These are phyloP conservation scores for Trichophyton rubrum DNA, from an alignment of 2,329 filamentous ascomycete genomes.

Conservation along the genomic window DNA sequence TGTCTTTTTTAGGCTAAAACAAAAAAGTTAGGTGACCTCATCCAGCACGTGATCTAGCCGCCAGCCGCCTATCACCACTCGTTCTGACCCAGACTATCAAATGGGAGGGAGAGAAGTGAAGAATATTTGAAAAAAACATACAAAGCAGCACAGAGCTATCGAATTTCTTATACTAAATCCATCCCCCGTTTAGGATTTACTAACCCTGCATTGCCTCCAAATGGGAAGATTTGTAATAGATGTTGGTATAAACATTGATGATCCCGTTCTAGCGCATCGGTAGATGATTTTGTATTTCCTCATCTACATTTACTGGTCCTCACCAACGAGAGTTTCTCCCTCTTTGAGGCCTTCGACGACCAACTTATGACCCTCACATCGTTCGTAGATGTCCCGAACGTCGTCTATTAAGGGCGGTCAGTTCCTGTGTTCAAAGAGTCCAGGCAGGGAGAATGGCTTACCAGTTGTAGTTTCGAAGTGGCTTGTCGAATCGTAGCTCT, in stretches of 20 bases:
- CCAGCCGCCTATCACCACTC: not conserved
- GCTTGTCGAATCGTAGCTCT: constrained; percentile 94
- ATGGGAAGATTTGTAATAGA: not conserved
- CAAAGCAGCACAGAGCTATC: not conserved
- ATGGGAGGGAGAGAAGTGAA: no score
- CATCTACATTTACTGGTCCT: constrained; percentile 40
- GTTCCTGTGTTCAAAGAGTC: not conserved
- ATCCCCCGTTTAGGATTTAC: not conserved
- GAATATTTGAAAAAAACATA: not conserved
- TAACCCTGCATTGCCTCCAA: not conserved
- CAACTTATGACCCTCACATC: constrained; percentile 69
- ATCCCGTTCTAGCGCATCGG: not conserved
- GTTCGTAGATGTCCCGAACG: constrained; percentile 82
- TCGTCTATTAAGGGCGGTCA: constrained; percentile 47
- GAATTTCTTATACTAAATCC: not conserved
- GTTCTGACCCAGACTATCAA: not conserved
- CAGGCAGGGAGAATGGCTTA: constrained; percentile 21
- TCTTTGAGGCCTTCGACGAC: constrained; percentile 76
- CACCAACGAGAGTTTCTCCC: constrained; percentile 56
- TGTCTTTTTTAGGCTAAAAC: constrained; percentile 1
- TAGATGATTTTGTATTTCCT: not conserved
- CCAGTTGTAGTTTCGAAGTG: constrained; percentile 86
- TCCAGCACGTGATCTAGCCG: not conserved
- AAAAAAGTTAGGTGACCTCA: constrained; percentile 5
- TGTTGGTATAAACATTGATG: not conserved